Evolutionary conservation across 2,329 filamentous ascomycete genomes (phyloP), one percentile per base, ranked within the genome.

Genomic region (Pyrenophora seminiperda): DNA sequence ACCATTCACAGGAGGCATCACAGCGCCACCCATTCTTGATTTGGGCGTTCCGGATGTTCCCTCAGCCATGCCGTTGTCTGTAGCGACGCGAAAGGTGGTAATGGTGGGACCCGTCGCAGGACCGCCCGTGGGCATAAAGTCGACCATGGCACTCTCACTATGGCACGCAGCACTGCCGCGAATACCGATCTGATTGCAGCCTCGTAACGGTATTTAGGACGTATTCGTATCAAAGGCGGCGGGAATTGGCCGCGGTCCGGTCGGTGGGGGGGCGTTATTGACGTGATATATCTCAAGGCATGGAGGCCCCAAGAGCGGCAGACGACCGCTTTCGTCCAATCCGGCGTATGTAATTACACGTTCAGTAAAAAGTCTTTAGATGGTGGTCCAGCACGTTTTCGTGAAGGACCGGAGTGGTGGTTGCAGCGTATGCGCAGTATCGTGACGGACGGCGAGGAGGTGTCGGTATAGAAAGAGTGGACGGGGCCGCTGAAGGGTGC

Each of bases 21-120:
- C 57, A 44, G 54, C 54, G 27, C 58, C 65, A 42, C 64, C 58
- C 65, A 70, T 71, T 56, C 65, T 66, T 17, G 65, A 62, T 41
- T 65, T 68, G 17, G 66, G 53, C n/a, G 59, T 60, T 31, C 65
- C 41, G 20, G 65, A 30, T n/a, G 52, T 54, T 20, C 58, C 56
- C 2, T 66, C 59, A 24, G 57, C 56, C 11, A 47, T 45, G 44
- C 58, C 63, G 33, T 61, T 65, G 44, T 71, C 62, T 40, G 63
- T 65, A 32, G 69, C 69, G 56, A 73, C 66, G 59, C 72, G 67
- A 52, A 74, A 73, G 32, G 68, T 72, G 36, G 68, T 64, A 61
- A 71, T 68, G 34, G 70, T 70, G 48, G 69, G 63, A 56, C 68
- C 70, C 32, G 60, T 63, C 15, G 64, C 53, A 24, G 67, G 64